Base-by-base conservation (phyloP, 331 rosid genomes). In the Saraca asoca region DNA sequence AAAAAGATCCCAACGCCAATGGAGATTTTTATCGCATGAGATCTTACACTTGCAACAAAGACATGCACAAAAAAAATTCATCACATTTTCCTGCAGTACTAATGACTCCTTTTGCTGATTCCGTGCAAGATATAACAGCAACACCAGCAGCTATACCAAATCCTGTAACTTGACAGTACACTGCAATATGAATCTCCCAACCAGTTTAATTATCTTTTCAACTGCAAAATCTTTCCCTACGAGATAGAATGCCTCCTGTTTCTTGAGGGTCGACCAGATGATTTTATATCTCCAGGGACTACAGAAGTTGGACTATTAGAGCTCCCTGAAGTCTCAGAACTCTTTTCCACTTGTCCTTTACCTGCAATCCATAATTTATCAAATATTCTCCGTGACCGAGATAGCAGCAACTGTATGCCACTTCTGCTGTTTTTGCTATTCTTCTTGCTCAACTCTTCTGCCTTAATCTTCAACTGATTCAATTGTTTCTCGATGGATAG, bases 251-350 rank as follows among this genome's bases (percentile, higher is more conserved):
- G 85, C 87, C 99, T 88, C 81, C 92, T 56, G 70, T 83, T 91
- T 76, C 99, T 90, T 52, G 95, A 69, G 12, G 88, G 83, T 53
- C 95, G 82, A 55, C 87, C 81, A 8, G 87, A 81, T 60, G 93
- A 88, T 74, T 94, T 94, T 55, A 80, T 71, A 48, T 90, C 88
- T 19, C 88, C 95, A 16, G 83, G 89, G 66, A 68, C 89, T 35
- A 82, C 13, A 52, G 97, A 93, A 50, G 88, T 86, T 17, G 95
- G 99, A 66, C 97, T 90, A 73, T 90, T 91, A 45, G 99, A 94
- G 74, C 97, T 90, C 62, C 85, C 97, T 7, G 99, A 94, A 6
- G 97, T 90, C 69, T 94, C 97, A 0, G 96, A 85, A 66, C 97
- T 88, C 78, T 69, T 84, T 62, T 87, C 99, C 51, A 83, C 97